These are phyloP conservation scores for Kwoniella dejecticola DNA, from an alignment of 768 basidiomycete species.

Conservation along the genomic window DNA sequence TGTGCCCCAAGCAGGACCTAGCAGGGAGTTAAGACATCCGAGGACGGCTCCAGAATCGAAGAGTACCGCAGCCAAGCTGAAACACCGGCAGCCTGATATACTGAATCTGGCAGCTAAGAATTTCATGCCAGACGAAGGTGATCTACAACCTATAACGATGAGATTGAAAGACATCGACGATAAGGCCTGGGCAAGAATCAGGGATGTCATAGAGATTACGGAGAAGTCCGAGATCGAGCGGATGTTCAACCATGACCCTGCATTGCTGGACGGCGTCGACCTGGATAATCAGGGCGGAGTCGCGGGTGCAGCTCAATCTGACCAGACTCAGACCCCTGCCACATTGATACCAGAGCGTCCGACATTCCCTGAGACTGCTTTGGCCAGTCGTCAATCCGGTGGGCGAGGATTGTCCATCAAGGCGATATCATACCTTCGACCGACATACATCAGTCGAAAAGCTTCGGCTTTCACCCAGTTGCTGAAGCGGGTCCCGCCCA, in stretches of 20 bases:
- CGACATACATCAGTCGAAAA: constrained; percentile 8
- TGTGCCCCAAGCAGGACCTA: neutral
- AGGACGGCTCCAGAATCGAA: neutral
- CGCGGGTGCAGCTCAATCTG: neutral
- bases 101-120: constrained; percentile 33
- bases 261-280: constrained; percentile 14
- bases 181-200: constrained; percentile 36
- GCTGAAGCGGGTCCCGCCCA: constrained; percentile 25
- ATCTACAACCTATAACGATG: constrained; percentile 39
- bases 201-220: constrained; percentile 21
- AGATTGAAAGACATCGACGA: constrained; percentile 34
- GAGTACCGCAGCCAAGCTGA: neutral
- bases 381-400: neutral
- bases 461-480: constrained; percentile 22
- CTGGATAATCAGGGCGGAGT: neutral
- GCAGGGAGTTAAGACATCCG: neutral
- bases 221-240: constrained; percentile 23
- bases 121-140: constrained; percentile 29
- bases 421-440: neutral
- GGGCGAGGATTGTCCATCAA: neutral
- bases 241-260: constrained; percentile 31
- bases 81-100: constrained; percentile 8
- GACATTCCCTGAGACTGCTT: neutral
- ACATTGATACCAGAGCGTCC: too few species aligned
- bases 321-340: too few species aligned